phyloP scores from a whole-genome alignment of 75 land plant species.

The Pinus albicaulis region DNA sequence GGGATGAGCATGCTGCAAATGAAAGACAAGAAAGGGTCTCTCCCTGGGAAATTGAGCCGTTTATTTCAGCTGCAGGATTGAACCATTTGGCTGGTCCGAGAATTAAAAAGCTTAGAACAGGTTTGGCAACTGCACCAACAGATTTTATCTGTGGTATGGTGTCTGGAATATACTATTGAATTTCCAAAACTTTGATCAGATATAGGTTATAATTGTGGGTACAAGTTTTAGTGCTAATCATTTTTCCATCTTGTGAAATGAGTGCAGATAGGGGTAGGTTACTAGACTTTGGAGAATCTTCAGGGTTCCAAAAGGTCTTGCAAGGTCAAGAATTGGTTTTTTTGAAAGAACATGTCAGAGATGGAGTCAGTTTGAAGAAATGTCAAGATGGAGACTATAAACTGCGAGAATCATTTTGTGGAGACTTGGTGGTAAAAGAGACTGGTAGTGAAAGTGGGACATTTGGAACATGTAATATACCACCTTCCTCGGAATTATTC shows the following conservation, averaged over 20 bases:
- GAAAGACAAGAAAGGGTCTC: conserved; percentile 28
- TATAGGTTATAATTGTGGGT: background rate
- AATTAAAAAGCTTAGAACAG: conserved; percentile 19
- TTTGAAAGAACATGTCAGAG: conserved; percentile 7
- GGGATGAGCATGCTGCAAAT: conserved; percentile 32
- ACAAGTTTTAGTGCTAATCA: conserved; percentile 2
- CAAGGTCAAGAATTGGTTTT: conserved; percentile 19
- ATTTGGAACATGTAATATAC: background rate
- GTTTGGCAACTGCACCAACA: background rate
- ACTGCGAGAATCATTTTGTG: background rate
- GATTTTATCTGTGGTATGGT: conserved; percentile 11
- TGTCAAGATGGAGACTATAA: background rate
- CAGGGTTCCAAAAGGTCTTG: conserved; percentile 17
- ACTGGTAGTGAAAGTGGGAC: conserved; percentile 2
- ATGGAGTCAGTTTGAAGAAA: background rate
- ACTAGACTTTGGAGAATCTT: conserved; percentile 14
- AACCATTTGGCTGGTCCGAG: conserved; percentile 10
- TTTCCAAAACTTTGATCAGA: background rate
- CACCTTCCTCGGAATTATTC: conserved; percentile 3
- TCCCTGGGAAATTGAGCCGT: conserved; percentile 38
- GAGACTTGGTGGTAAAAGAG: background rate
- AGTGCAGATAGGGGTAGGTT: conserved; percentile 6
- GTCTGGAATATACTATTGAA: conserved; percentile 2
- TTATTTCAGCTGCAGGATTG: conserved; percentile 15
- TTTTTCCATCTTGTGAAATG: background rate